Base-by-base conservation (phyloP, 2,329 filamentous ascomycete genomes). In the Mycosphaerelloides madeirae region DNA sequence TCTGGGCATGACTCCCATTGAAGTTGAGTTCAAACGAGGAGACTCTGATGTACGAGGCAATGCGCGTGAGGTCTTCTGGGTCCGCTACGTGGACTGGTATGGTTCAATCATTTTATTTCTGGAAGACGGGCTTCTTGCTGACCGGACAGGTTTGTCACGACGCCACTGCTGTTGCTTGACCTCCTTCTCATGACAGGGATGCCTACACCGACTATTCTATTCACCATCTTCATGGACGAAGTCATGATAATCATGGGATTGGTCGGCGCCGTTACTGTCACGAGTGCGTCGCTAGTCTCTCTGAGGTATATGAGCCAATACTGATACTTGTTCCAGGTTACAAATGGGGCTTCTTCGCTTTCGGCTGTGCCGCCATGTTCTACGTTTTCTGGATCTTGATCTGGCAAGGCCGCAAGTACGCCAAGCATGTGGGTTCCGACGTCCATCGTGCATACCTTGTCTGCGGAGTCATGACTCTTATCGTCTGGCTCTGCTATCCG, bases 191-290 rank as follows among this genome's bases (percentile, higher is more conserved):
- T 79, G 1, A 77, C 71, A 3, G 80, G 78, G 11, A 65, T 83
- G 35, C 79, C 80, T 11, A 81, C 76, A 63, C 77, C 79, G 0
- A 80, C 77, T 2, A 77, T 84, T 14, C 55, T 82, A 28, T 77
- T 74, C 51, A 76, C 77, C 1, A 66, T 84, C 4, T 65, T 83
- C 11, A 71, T 81, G 2, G 77, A 82, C 47, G 67, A 75, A 53
- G 68, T 83, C 50, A 82, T 84, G 78, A 74, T 84, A 34, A 66
- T 83, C 9, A 76, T 74, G 14, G 79, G 78, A 6, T 71, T 84
- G 3, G 71, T 83, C 9, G 81, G 81, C 12, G 79, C 81, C 3
- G 71, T 84, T 1, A 77, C 81, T 0, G 62, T 62, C 16, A 76
- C 74, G 5, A 66, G 65, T 0, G 84, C 83, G 22, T 25, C 5